Evolutionary conservation across 2,329 filamentous ascomycete genomes (phyloP), one percentile per base, ranked within the genome.

Genomic region (Aspergillus aculeatus): DNA sequence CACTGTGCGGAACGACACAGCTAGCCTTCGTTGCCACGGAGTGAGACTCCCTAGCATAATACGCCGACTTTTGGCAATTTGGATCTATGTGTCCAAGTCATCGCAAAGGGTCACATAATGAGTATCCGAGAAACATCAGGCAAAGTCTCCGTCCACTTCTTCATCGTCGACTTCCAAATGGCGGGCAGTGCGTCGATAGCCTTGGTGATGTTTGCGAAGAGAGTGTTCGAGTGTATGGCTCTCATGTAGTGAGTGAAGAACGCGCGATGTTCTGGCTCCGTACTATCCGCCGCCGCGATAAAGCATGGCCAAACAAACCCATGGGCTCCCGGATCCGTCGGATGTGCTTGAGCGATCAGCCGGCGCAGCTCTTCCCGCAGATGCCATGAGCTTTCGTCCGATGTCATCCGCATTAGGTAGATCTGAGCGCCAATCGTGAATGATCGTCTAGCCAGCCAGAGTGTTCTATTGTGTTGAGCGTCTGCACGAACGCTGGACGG

Each of bases 301-400:
- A 79, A 79, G 54, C 72, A 79, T 0, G 73, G 67, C 77, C 77
- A 80, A 0, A 79, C 76, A 0, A 80, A 71, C 1, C 75, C 72
- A 47, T 79, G 77, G 0, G 70, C 68, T 2, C 77, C 76, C 3
- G 70, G 69, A 0, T 67, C 70, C 1, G 67, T 56, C 0, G 68
- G 61, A 5, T 69, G 65, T 5, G 79, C 56, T 5, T 61, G 61
- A 1, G 62, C 32, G 0, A 78, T 69, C 2, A 73, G 69, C 12
- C 66, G 58, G 1, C 71, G 72, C 0, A 79, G 60, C 21, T 68
- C 63, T 21, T 77, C 74, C 0, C 78, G 52, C 2, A 56, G 49
- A 5, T 53, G 56, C 58, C 63, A 65, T 10, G 64, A 64, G 19
- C 62, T 56, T 23, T 60, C 61, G 21, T 62, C 49, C 0, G 59